These are phyloP conservation scores for Prunus mume DNA, from an alignment of 306 rosid genomes.

Conservation along the genomic window DNA sequence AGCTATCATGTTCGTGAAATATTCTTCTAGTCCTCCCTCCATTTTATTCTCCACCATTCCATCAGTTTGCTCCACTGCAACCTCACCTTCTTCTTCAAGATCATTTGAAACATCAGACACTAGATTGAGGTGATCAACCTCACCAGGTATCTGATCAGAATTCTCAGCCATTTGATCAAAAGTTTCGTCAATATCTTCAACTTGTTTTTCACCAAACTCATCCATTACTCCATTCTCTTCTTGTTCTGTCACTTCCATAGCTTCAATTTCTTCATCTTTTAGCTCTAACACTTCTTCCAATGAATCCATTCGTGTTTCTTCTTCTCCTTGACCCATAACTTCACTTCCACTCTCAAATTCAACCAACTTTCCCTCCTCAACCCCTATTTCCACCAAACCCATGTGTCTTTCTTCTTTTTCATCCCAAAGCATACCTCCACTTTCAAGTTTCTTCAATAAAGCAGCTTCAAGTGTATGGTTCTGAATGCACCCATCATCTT, in stretches of 20 bases:
- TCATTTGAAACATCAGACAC: slow-evolving; percentile 2
- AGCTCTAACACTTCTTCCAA: slow-evolving; percentile 1
- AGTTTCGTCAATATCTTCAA: slow-evolving; percentile 15
- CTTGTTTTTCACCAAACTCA: slow-evolving; percentile 10
- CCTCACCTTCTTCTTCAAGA: slow-evolving; percentile 5
- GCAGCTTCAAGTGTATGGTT: slow-evolving; percentile 22
- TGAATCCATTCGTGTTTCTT: background rate
- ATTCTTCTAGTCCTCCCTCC: background rate
- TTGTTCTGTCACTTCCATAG: slow-evolving; percentile 12
- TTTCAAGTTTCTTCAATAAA: slow-evolving; percentile 1
- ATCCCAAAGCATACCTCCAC: slow-evolving; percentile 8
- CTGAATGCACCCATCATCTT: slow-evolving; percentile 9
- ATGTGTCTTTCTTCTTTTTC: background rate
- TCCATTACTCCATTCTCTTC: background rate
- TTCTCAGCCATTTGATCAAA: slow-evolving; percentile 1
- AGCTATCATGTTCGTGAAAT: background rate
- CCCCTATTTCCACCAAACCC: background rate
- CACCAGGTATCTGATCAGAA: background rate
- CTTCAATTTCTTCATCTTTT: slow-evolving; percentile 20
- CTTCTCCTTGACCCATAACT: background rate
- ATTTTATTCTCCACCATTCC: slow-evolving; percentile 17
- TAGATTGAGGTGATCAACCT: background rate
- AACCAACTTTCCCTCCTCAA: slow-evolving; percentile 12
- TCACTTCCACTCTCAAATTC: slow-evolving; percentile 7
- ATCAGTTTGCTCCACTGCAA: background rate